Conservation (phyloP, 2,329 filamentous ascomycete genomes). For the Fonsecaea pugnacius region DNA sequence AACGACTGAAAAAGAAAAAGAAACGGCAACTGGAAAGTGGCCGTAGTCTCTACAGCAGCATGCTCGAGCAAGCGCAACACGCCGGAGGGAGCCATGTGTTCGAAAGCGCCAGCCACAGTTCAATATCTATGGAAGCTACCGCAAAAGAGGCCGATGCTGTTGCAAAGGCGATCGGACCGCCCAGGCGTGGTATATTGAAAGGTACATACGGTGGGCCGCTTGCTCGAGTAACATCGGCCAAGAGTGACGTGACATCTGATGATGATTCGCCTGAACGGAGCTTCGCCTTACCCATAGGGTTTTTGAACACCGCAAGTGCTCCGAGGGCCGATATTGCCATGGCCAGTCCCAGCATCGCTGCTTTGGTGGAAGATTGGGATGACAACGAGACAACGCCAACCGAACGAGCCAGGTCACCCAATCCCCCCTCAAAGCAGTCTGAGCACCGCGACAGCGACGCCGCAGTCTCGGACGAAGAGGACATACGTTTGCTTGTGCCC, state of each 20-base stretch:
- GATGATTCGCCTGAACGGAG: slow-evolving; percentile 32
- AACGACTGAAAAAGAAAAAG: slow-evolving; percentile 85
- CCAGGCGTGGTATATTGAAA: slow-evolving; percentile 35
- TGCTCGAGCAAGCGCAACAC: slow-evolving; percentile 68
- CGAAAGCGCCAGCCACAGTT: slow-evolving; percentile 46
- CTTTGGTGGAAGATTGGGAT: slow-evolving; percentile 33
- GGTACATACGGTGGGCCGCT: slow-evolving; percentile 36
- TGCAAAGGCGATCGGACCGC: slow-evolving; percentile 54
- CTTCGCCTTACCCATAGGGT: slow-evolving; percentile 37
- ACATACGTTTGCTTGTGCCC: slow-evolving; percentile 24
- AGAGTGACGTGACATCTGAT: slow-evolving; percentile 33
- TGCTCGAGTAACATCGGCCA: slow-evolving; percentile 30
- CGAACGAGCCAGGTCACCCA: slow-evolving; percentile 19
- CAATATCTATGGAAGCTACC: slow-evolving; percentile 40
- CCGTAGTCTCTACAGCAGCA: slow-evolving; percentile 75
- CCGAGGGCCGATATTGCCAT: slow-evolving; percentile 35
- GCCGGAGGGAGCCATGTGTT: slow-evolving; percentile 57
- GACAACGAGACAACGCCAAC: slow-evolving; percentile 14
- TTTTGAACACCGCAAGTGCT: slow-evolving; percentile 33
- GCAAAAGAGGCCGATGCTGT: slow-evolving; percentile 58
- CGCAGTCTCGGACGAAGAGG: slow-evolving; percentile 28
- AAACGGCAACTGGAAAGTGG: slow-evolving; percentile 79
- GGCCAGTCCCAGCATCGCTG: slow-evolving; percentile 36
- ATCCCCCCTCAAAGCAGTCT: slow-evolving; percentile 8
- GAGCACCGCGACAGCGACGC: slow-evolving; percentile 27